A percentile compares a stretch with the other conserved stretches of the same genome.
Evolutionary conservation across 2,329 filamentous ascomycete genomes (phyloP).

Genomic region (Fusarium praegraminearum): DNA sequence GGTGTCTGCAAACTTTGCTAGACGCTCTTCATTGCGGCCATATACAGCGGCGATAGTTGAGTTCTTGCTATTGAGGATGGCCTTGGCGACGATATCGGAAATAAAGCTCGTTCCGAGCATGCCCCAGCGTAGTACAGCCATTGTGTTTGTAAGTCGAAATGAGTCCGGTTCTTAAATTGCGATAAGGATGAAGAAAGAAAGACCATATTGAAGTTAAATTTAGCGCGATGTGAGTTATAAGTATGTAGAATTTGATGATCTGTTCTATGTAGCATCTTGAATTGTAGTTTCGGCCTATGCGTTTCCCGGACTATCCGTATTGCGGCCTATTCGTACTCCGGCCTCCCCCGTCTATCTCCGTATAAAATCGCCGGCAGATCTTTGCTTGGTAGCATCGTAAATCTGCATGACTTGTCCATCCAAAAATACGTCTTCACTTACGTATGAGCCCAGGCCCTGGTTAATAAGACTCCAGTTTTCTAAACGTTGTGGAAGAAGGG

Average conservation of each 20-base stretch:
- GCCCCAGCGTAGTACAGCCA: constrained; percentile 12
- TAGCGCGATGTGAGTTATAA: background rate
- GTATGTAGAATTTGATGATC: background rate
- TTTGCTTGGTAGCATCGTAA: background rate
- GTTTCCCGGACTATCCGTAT: too few relatives aligned
- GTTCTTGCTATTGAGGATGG: constrained; percentile 13
- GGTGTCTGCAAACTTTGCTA: constrained; percentile 5
- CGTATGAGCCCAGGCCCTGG: fast-evolving
- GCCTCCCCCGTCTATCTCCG: background rate
- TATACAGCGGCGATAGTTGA: constrained; percentile 17
- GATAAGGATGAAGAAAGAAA: fast-evolving
- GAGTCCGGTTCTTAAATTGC: too few relatives aligned
- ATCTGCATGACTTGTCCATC: too few relatives aligned
- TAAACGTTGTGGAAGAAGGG: background rate
- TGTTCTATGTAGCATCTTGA: background rate
- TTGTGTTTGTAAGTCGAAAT: fast-evolving
- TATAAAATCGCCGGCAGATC: background rate
- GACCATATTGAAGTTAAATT: too few relatives aligned
- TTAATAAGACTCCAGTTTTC: background rate
- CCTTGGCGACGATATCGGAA: constrained; percentile 20
- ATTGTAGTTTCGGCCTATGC: background rate
- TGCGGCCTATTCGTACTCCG: too few relatives aligned
- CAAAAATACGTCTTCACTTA: background rate
- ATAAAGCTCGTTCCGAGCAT: constrained; percentile 30
- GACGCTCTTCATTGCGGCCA: constrained; percentile 10